These are phyloP conservation scores for Neckera pumila DNA, from an alignment of 225 moss, liverwort and hornwort species.

Conservation along the genomic window DNA sequence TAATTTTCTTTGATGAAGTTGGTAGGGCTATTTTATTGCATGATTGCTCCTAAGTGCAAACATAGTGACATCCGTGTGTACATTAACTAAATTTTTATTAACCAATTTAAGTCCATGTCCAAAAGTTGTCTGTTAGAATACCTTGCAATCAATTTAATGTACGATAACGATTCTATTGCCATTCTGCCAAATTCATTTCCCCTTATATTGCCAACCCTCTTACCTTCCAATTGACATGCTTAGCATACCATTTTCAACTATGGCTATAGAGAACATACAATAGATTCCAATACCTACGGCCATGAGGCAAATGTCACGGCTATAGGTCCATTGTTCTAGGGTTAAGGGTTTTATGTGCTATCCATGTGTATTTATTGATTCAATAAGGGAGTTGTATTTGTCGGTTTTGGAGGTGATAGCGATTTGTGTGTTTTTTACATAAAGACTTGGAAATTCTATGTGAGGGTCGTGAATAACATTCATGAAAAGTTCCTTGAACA, in stretches of 20 bases:
- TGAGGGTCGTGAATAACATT: background rate
- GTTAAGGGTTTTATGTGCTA: too few species aligned
- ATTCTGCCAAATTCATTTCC: background rate
- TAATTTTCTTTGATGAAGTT: background rate
- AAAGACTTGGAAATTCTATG: background rate
- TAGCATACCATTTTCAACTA: background rate
- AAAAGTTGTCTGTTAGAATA: background rate
- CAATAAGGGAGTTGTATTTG: background rate
- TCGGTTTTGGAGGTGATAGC: background rate
- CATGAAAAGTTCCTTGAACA: background rate
- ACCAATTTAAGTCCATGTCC: background rate
- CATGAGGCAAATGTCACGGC: background rate
- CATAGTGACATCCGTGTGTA: rapidly evolving
- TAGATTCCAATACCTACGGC: background rate
- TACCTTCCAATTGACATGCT: background rate
- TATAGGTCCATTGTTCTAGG: too few species aligned
- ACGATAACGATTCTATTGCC: background rate
- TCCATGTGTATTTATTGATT: background rate
- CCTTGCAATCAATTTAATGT: background rate
- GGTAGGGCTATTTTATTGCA: background rate
- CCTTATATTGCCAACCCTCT: too few species aligned
- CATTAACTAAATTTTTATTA: background rate
- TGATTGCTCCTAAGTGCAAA: background rate
- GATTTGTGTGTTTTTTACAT: background rate
- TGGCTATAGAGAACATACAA: background rate